These are phyloP conservation scores for Diplodia sapinea DNA, from an alignment of 2,329 filamentous ascomycete genomes.

Conservation along the genomic window DNA sequence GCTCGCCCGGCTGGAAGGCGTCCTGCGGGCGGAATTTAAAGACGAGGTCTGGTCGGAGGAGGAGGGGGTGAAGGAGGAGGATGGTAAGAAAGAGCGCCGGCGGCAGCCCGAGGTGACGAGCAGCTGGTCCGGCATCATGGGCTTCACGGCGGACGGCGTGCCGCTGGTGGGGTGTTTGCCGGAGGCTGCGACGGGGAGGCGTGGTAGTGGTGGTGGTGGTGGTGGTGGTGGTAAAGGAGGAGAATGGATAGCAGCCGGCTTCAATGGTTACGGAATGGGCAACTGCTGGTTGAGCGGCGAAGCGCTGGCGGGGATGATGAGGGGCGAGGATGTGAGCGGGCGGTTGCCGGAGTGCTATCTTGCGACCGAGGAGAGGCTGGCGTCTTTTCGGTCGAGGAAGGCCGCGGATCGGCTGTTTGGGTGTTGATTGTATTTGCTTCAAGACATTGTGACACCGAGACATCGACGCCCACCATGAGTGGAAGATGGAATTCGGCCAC, in stretches of 20 bases:
- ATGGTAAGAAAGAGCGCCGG: not conserved
- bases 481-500: too few relatives aligned
- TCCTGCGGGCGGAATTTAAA: constrained; percentile 33
- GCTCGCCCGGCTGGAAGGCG: constrained; percentile 25
- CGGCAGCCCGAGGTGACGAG: constrained; percentile 42
- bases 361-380: not conserved
- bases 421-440: too few relatives aligned
- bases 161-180: constrained; percentile 59
- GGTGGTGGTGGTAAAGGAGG: constrained; percentile 39
- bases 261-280: constrained; percentile 35
- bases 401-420: not conserved
- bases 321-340: constrained; percentile 8
- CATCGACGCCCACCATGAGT: too few relatives aligned
- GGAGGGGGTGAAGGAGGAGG: constrained; percentile 12
- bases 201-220: too few relatives aligned
- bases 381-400: not conserved
- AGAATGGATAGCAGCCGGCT: constrained; percentile 39
- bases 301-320: constrained; percentile 35
- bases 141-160: constrained; percentile 55
- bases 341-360: constrained; percentile 9
- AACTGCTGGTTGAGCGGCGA: constrained; percentile 35
- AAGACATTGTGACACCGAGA: too few relatives aligned
- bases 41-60: constrained; percentile 32
- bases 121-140: constrained; percentile 60
- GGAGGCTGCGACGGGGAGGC: constrained; percentile 40